Evolutionary conservation across 768 basidiomycete species (phyloP).

Genomic region (Boletus rufocinnamomeus): DNA sequence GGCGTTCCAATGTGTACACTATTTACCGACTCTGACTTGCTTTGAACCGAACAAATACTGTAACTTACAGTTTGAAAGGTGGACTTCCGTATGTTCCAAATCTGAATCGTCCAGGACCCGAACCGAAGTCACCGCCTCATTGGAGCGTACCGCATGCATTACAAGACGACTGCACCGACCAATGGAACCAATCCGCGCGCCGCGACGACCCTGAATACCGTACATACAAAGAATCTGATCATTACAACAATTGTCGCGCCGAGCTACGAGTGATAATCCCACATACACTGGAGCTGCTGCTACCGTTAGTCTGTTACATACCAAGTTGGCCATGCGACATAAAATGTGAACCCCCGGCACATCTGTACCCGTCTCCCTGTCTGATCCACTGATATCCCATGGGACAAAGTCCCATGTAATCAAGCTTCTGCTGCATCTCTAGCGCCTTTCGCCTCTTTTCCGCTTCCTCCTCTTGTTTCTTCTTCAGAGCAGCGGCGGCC

Average conservation of each 20-base stretch:
- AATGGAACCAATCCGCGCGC: no score
- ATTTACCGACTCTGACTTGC: no score
- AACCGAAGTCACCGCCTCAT: no score
- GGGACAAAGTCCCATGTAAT: slow-evolving; percentile 51
- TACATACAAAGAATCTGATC: background rate
- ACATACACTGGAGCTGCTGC: background rate
- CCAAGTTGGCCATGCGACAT: slow-evolving; percentile 22
- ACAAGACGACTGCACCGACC: no score
- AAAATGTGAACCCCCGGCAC: slow-evolving; percentile 49
- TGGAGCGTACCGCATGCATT: no score
- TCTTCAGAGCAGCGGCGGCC: slow-evolving; percentile 31
- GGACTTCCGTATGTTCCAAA: no score
- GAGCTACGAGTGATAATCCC: background rate
- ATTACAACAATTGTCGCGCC: background rate
- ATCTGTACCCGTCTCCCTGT: slow-evolving; percentile 44
- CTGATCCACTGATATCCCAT: slow-evolving; percentile 49
- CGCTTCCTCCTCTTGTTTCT: slow-evolving; percentile 42
- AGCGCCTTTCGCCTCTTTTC: slow-evolving; percentile 25
- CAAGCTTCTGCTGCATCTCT: slow-evolving; percentile 45
- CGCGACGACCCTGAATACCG: background rate
- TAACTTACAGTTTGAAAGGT: no score
- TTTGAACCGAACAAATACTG: no score
- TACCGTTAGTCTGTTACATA: background rate
- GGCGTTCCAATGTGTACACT: no score
- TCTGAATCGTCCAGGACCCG: no score